Evolutionary conservation across 495 filamentous ascomycete genomes (phyloP), one percentile per base, ranked within the genome.

Genomic region (Pseudevernia furfuracea): DNA sequence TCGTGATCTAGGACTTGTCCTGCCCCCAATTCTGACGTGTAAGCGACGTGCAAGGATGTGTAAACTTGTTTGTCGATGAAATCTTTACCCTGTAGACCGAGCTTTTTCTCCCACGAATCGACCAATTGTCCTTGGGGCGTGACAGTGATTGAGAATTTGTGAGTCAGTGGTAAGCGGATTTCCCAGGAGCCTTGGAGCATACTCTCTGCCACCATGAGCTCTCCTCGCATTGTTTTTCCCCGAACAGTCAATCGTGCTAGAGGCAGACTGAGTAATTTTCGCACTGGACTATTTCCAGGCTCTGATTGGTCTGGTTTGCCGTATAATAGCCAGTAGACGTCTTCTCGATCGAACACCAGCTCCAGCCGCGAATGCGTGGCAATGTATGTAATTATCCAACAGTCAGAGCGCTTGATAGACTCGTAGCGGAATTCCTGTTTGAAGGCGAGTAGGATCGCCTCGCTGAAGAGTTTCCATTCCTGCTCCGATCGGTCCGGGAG

Each of bases 321-420:
- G 66, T 75, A 88, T 4, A 87, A 64, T 0, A 74, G 70, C 86
- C 86, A 89, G 57, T 84, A 70, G 4, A 79, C 64, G n/a, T 69
- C 67, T 2, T 64, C 49, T 21, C 68, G 46, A 34, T 71, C 69
- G 30, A 89, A 75, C 1, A 79, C 61, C 34, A 89, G 72, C 36
- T 84, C 75, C 44, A 88, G 70, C 59, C 69, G 75, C 6, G 80
- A 77, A 58, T 69, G 32, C 3, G 71, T 65, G 8, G 84, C 80
- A 30, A 81, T 75, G 59, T 85, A 89, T 8, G 67, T 62, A 5
- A 81, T 75, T 17, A 75, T 81, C 84, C 85, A 88, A 28, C 68
- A 66, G 32, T 80, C 73, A 19, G 76, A 74, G 38, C 85, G 77
- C 36, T 76, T 78, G 48, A 83, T 74, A 37, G 70, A 72, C 41